A percentile compares a stretch with the other conserved stretches of the same genome.
phyloP scores from a whole-genome alignment of 2,329 filamentous ascomycete genomes.

The Ceratocystis huliohia region DNA sequence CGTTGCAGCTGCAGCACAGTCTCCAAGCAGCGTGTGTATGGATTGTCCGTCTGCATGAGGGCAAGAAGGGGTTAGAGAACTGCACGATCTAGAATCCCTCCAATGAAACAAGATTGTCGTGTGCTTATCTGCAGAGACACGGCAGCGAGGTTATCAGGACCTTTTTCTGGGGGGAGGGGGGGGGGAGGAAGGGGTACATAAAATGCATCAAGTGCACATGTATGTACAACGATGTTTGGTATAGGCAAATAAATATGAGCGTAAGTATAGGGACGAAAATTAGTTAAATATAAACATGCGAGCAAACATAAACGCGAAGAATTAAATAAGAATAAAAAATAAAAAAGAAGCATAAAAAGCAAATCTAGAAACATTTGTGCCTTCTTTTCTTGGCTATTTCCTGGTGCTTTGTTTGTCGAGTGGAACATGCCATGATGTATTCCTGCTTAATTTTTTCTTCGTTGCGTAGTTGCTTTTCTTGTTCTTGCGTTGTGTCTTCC shows the following conservation, averaged over 20 bases:
- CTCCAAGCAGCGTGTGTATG: neutral
- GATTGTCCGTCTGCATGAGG: no score
- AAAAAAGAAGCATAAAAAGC: no score
- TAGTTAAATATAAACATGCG: neutral
- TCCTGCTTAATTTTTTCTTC: no score
- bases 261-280: neutral
- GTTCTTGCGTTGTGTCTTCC: no score
- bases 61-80: neutral
- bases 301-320: neutral
- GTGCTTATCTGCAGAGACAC: neutral
- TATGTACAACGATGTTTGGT: neutral
- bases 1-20: neutral
- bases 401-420: no score
- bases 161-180: neutral
- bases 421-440: no score
- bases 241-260: neutral
- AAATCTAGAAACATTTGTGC: no score
- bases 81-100: neutral
- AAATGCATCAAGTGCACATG: neutral
- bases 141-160: neutral
- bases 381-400: no score
- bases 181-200: no score
- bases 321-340: no score
- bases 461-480: no score
- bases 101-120: conserved; percentile 1